phyloP scores from a whole-genome alignment of 73 alveolate species.

The Breviolum minutum region DNA sequence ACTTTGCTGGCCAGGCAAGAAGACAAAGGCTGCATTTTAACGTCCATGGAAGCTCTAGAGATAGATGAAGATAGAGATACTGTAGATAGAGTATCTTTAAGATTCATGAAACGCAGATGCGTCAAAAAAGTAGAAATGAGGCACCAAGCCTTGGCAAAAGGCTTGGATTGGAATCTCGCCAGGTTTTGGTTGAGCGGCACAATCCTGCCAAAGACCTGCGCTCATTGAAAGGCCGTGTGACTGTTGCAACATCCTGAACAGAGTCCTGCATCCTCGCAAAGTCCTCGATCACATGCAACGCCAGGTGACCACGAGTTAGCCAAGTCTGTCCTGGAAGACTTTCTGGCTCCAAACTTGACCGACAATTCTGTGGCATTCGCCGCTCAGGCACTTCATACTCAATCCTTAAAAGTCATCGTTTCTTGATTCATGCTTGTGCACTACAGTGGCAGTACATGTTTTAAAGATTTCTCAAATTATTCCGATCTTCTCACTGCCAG shows the following conservation, averaged over 20 bases:
- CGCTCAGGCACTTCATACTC: constrained; percentile 19
- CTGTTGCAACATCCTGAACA: not conserved
- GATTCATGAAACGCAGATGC: not conserved
- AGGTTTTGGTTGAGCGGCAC: constrained; percentile 78
- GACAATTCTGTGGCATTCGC: constrained; percentile 41
- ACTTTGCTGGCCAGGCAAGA: constrained; percentile 41
- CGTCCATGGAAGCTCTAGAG: not conserved
- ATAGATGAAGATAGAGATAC: too few relatives aligned
- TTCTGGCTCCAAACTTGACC: constrained; percentile 67
- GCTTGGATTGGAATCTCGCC: not conserved
- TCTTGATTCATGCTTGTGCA: too few relatives aligned
- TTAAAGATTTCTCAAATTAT: too few relatives aligned
- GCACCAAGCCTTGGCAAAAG: too few relatives aligned
- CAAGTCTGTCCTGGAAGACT: constrained; percentile 70
- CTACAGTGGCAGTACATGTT: not conserved
- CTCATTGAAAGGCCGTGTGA: constrained; percentile 19
- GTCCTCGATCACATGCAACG: not conserved
- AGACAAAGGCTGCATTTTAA: not conserved
- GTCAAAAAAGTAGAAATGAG: too few relatives aligned
- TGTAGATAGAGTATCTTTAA: too few relatives aligned
- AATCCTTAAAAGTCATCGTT: not conserved
- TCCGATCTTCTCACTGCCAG: not conserved
- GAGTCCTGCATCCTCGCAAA: not conserved
- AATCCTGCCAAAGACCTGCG: constrained; percentile 26
- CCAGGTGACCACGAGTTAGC: constrained; percentile 62